Evolutionary conservation across 768 basidiomycete genomes (phyloP), one percentile per base, ranked within the genome.

Genomic region (Panaeolus papilionaceus): DNA sequence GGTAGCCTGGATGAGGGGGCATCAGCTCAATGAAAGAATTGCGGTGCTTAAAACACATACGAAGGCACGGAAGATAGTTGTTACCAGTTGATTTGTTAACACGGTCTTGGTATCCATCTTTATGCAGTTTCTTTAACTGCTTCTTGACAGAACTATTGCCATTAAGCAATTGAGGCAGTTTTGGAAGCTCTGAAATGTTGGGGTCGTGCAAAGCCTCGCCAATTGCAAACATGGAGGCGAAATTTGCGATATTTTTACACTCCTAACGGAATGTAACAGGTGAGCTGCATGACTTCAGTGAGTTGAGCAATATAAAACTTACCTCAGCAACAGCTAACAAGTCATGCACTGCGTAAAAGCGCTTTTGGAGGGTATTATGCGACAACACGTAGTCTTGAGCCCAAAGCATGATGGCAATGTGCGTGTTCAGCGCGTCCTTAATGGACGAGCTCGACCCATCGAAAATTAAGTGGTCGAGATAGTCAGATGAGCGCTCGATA

Each of bases 181-280:
- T 23, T 16, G 26, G 54, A 26, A 58, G 33, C 16, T 9, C 28
- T 9, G 54, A n/a, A 8, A 58, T 58, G 9, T 5, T 16, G 11
- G 4, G 11, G 14, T 58, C 16, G n/a, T 58, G 54, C 28, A 58
- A 33, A 16, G 54, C 54, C 54, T 58, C 54, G 26, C 54, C 54
- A 33, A 58, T 58, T 16, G 54, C 54, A 58, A 58, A 58, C 54
- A 58, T 58, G 12, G 54, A 33, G 3, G 54, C 54, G 0, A 58
- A 58, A 58, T 58, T 58, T 18, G 54, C 14, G 11, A 33, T 37
- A 2, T 58, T 28, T 58, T 58, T 58, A 33, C 54, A 58, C 28
- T 2, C 26, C 54, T 58, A 12, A 51, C 23, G 8, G 7, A 51
- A 47, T 33, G 33, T 8, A 51, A 28, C 16, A 16, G 14, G 5